These are phyloP conservation scores for Podospora appendiculata DNA, from an alignment of 495 filamentous ascomycete genomes.

Conservation along the genomic window DNA sequence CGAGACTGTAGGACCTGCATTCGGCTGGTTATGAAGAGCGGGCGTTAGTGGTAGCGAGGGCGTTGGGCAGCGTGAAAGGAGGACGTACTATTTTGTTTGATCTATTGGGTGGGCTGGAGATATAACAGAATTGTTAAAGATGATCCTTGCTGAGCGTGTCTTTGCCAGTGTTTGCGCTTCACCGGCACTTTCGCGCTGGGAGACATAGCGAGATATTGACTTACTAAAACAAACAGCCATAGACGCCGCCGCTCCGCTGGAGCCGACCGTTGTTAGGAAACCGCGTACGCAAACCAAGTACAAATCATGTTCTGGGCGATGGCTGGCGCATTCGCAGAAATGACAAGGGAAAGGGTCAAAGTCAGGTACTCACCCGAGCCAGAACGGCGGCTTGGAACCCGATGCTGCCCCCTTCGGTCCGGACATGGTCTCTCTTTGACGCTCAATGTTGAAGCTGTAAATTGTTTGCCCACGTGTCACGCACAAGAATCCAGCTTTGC, in stretches of 20 bases:
- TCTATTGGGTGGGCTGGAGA: conserved; percentile 28
- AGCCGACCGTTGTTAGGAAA: not conserved
- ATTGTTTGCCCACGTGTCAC: no score
- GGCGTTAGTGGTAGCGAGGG: not conserved
- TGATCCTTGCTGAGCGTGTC: not conserved
- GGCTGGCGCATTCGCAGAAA: no score
- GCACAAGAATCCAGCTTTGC: not conserved
- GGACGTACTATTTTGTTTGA: conserved; percentile 30
- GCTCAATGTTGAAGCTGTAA: not conserved
- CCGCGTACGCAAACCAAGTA: no score
- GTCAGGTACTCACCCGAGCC: conserved; percentile 19
- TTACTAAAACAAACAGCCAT: conserved; percentile 35
- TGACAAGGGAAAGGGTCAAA: no score
- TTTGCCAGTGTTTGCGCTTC: not conserved
- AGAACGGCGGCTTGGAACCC: conserved; percentile 23
- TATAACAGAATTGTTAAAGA: not conserved
- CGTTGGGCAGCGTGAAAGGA: not conserved
- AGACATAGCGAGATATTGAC: conserved; percentile 2
- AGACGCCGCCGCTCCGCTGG: conserved; percentile 31
- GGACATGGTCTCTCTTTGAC: not conserved
- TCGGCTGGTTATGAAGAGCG: conserved; percentile 12
- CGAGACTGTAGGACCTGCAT: conserved; percentile 31
- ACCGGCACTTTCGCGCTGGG: not conserved
- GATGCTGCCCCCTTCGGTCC: not conserved
- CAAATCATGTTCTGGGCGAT: no score